Evolutionary conservation across 345 rosid genomes (phyloP), one percentile per base, ranked within the genome.

Genomic region (Aquilaria yunnanensis): DNA sequence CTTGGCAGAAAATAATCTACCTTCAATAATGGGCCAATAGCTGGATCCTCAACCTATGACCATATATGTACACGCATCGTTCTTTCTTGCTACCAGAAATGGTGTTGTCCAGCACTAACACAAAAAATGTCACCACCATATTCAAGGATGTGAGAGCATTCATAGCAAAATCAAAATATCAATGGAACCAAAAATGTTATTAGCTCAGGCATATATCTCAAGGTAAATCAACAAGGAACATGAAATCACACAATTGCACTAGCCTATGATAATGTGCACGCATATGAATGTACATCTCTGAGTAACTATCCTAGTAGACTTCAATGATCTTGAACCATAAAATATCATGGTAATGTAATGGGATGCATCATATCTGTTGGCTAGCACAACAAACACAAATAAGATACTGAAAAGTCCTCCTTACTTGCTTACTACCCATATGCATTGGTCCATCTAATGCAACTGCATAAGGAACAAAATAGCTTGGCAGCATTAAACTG

Each of bases 71-170:
- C 37, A 86, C 92, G 57, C 96, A 92, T 65, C 89, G 76, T 72
- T 86, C 94, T 73, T 86, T 79, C 59, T 77, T 75, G 71, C 84
- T 83, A 47, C 97, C 97, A 8, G 96, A 96, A 56, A 93, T 97
- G 3, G 96, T 87, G 77, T 85, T 89, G 69, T 93, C 97, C 48
- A 93, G 80, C 64, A 88, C 58, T 37, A 90, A 75, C 43, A 86
- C 65, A 74, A 93, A 41, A 51, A 93, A 70, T 6, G 98, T 90
- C 69, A 93, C 92, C 66, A 93, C 89, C 97, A 86, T 90, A 83
- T 80, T 90, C 85, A 93, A 32, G 9, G 98, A 93, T 79, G 89
- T 34, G 53, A 90, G 80, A 1, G 85, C 86, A 56, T 90, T 93
- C 74, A 88, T 52, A 0, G 94, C 86, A 65, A 88, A 93, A 77